These are phyloP conservation scores for Euclidium syriacum DNA, from an alignment of 345 rosid genomes.

Conservation along the genomic window DNA sequence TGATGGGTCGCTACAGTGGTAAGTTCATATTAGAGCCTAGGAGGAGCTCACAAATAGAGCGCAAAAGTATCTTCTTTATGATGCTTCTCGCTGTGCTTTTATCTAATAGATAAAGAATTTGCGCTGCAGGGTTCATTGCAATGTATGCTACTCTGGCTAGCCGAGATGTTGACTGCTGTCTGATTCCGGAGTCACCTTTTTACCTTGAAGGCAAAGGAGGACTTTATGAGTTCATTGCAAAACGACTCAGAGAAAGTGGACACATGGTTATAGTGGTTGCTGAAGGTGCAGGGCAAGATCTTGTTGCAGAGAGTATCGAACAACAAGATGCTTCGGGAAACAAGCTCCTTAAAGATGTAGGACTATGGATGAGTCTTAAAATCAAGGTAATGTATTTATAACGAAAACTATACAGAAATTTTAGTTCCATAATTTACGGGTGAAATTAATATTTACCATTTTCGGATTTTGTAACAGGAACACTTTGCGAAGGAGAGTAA, in stretches of 20 bases:
- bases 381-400: slow-evolving; percentile 46
- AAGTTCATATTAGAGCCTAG: slow-evolving; percentile 27
- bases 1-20: slow-evolving; percentile 91
- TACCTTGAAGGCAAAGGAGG: slow-evolving; percentile 88
- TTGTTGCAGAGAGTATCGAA: slow-evolving; percentile 46
- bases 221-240: slow-evolving; percentile 56
- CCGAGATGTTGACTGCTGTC: slow-evolving; percentile 88
- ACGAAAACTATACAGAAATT: neutral
- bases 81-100: neutral
- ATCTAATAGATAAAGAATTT: neutral
- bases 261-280: slow-evolving; percentile 88
- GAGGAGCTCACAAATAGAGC: neutral
- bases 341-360: slow-evolving; percentile 75
- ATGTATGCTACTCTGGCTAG: slow-evolving; percentile 87
- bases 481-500: slow-evolving; percentile 45
- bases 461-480: slow-evolving; percentile 35
- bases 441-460: neutral
- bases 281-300: slow-evolving; percentile 92
- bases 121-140: slow-evolving; percentile 55
- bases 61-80: neutral
- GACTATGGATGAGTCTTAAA: slow-evolving; percentile 66
- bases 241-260: slow-evolving; percentile 65
- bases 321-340: slow-evolving; percentile 83
- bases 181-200: slow-evolving; percentile 94
- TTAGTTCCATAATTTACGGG: neutral